A percentile compares a stretch with the other conserved stretches of the same genome.
phyloP scores from a whole-genome alignment of 768 basidiomycete genomes.

The Pisolithus orientalis region DNA sequence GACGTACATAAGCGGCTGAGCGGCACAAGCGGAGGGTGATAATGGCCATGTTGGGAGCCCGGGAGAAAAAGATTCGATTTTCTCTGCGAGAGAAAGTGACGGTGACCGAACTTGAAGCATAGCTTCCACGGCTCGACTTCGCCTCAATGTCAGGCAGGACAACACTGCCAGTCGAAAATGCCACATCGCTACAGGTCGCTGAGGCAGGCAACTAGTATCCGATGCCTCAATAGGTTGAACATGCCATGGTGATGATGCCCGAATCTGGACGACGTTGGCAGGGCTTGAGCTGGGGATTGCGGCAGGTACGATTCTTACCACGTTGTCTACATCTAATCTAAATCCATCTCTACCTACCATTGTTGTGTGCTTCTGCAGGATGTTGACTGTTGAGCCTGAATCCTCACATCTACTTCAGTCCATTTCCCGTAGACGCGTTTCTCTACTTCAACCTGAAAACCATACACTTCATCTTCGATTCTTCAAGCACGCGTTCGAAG shows the following conservation, averaged over 20 bases:
- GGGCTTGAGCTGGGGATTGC: conserved; percentile 48
- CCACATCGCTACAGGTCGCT: no score
- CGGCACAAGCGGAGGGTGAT: no score
- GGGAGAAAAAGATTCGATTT: no score
- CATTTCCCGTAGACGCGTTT: conserved; percentile 49
- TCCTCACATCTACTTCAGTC: conserved; percentile 40
- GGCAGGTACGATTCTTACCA: conserved; percentile 37
- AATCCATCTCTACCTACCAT: conserved; percentile 8
- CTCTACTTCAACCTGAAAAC: no score
- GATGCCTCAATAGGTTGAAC: conserved; percentile 47
- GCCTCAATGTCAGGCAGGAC: no score
- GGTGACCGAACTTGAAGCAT: no score
- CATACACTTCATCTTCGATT: background rate
- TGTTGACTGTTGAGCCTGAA: conserved; percentile 49
- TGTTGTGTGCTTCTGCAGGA: conserved; percentile 29
- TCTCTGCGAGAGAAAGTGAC: no score
- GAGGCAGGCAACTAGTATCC: no score
- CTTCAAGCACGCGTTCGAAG: background rate
- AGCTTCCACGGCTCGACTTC: no score
- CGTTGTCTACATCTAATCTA: conserved; percentile 9
- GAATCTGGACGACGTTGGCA: conserved; percentile 34
- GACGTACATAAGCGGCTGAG: no score
- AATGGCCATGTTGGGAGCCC: no score
- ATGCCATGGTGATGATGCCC: conserved; percentile 40
- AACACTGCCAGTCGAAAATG: no score